These are phyloP conservation scores for Hymenoscyphus scutula DNA, from an alignment of 2,329 filamentous ascomycete species.

Conservation along the genomic window DNA sequence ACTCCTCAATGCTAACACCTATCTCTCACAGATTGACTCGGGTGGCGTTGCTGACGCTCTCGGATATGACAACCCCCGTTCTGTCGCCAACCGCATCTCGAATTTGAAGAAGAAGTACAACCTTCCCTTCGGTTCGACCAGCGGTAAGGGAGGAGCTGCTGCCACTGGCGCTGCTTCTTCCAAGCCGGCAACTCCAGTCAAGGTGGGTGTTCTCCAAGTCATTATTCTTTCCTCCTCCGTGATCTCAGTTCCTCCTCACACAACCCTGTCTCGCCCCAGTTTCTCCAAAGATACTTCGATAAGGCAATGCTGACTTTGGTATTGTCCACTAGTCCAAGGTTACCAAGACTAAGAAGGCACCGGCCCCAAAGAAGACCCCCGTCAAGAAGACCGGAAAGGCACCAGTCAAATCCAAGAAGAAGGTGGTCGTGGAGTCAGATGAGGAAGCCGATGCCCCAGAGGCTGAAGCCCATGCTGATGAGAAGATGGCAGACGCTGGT, in stretches of 20 bases:
- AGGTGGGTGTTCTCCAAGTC: neutral
- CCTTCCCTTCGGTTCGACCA: slow-evolving; percentile 17
- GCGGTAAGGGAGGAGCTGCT: slow-evolving; percentile 23
- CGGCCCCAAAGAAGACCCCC: slow-evolving; percentile 4
- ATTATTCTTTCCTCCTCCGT: no score
- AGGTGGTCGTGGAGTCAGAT: neutral
- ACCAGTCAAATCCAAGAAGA: neutral
- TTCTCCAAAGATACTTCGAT: no score
- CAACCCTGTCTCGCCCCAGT: no score
- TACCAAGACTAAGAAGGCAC: neutral
- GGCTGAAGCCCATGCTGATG: neutral
- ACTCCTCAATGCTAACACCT: neutral
- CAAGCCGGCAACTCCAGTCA: neutral
- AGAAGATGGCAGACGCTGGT: neutral
- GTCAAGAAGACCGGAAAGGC: slow-evolving; percentile 15
- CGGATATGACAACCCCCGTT: slow-evolving; percentile 25
- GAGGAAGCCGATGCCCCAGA: neutral
- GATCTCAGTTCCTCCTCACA: no score
- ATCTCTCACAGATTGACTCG: slow-evolving; percentile 24
- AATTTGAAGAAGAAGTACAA: slow-evolving; percentile 32
- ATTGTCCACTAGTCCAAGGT: neutral
- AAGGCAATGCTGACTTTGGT: no score
- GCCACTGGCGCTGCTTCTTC: neutral
- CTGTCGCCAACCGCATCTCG: slow-evolving; percentile 28
- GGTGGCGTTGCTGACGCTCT: slow-evolving; percentile 23